These are phyloP conservation scores for Metarhizium anisopliae DNA, from an alignment of 2,329 filamentous ascomycete genomes.

Conservation along the genomic window DNA sequence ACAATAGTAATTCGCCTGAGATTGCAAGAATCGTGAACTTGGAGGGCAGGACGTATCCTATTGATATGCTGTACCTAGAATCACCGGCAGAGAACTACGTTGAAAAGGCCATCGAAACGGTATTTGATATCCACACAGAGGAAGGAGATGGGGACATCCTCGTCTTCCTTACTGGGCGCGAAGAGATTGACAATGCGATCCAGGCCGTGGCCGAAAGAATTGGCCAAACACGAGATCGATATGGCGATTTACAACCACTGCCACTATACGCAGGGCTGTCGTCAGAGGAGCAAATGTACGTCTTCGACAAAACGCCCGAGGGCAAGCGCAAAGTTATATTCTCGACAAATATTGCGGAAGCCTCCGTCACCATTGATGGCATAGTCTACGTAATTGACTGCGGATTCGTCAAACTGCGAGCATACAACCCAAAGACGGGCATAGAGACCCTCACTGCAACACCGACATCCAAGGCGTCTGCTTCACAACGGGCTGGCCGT, in stretches of 20 bases:
- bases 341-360: slow-evolving; percentile 93
- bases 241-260: slow-evolving; percentile 32
- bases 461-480: slow-evolving; percentile 81
- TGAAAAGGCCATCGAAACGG: slow-evolving; percentile 70
- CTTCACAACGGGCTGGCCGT: slow-evolving; percentile 82
- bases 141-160: slow-evolving; percentile 81
- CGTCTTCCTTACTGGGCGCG: slow-evolving; percentile 83
- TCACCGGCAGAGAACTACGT: slow-evolving; percentile 78
- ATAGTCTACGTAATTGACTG: slow-evolving; percentile 87
- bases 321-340: slow-evolving; percentile 87
- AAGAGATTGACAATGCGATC: slow-evolving; percentile 82
- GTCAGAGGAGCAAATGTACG: slow-evolving; percentile 87
- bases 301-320: slow-evolving; percentile 76
- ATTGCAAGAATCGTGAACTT: slow-evolving; percentile 60
- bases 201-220: slow-evolving; percentile 69
- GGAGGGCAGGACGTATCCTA: slow-evolving; percentile 80
- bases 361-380: slow-evolving; percentile 87
- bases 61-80: slow-evolving; percentile 76
- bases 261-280: slow-evolving; percentile 85
- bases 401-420: slow-evolving; percentile 83
- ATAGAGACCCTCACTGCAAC: slow-evolving; percentile 82
- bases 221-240: slow-evolving; percentile 39
- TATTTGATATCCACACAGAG: slow-evolving; percentile 77
- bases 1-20: slow-evolving; percentile 20
- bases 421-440: slow-evolving; percentile 74